Evolutionary conservation across 2,329 filamentous ascomycete species (phyloP).

Genomic region (Aspergillus sp.): DNA sequence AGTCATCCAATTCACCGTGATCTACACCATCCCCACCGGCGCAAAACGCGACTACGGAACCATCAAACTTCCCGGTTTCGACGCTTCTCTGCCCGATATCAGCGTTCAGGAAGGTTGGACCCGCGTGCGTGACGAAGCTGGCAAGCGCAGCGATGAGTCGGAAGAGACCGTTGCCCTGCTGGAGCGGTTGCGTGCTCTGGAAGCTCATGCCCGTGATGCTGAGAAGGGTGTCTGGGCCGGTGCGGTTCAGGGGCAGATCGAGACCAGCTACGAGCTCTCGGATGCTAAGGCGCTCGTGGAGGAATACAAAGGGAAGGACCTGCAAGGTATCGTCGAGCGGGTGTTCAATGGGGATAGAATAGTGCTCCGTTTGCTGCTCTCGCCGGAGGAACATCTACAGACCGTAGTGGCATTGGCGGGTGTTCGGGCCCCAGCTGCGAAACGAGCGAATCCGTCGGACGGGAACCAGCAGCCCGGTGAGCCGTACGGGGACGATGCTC

Average conservation of each 20-base stretch:
- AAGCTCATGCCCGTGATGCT: slow-evolving; percentile 68
- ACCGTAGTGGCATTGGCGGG: slow-evolving; percentile 84
- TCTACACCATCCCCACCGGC: slow-evolving; percentile 76
- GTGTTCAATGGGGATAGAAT: slow-evolving; percentile 87
- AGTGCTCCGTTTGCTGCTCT: slow-evolving; percentile 70
- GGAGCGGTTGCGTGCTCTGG: slow-evolving; percentile 67
- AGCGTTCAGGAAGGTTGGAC: slow-evolving; percentile 83
- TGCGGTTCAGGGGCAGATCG: slow-evolving; percentile 55
- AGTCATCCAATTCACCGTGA: slow-evolving; percentile 70
- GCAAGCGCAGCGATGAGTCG: slow-evolving; percentile 72
- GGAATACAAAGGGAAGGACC: slow-evolving; percentile 72
- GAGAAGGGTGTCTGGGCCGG: slow-evolving; percentile 74
- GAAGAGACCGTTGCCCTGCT: slow-evolving; percentile 64
- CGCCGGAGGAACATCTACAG: slow-evolving; percentile 77
- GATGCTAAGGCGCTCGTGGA: slow-evolving; percentile 68
- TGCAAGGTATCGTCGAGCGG: slow-evolving; percentile 82
- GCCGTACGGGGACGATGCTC: slow-evolving; percentile 81
- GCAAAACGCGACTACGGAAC: slow-evolving; percentile 80
- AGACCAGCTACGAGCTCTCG: slow-evolving; percentile 72
- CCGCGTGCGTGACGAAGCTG: slow-evolving; percentile 89
- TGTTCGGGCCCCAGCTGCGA: slow-evolving; percentile 80
- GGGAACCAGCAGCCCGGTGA: slow-evolving; percentile 77
- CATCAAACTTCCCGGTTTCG: slow-evolving; percentile 57
- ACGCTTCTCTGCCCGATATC: slow-evolving; percentile 73
- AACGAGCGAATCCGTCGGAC: slow-evolving; percentile 68